phyloP scores from a whole-genome alignment of 2,329 filamentous ascomycete species.

The Colletotrichum tofieldiae region DNA sequence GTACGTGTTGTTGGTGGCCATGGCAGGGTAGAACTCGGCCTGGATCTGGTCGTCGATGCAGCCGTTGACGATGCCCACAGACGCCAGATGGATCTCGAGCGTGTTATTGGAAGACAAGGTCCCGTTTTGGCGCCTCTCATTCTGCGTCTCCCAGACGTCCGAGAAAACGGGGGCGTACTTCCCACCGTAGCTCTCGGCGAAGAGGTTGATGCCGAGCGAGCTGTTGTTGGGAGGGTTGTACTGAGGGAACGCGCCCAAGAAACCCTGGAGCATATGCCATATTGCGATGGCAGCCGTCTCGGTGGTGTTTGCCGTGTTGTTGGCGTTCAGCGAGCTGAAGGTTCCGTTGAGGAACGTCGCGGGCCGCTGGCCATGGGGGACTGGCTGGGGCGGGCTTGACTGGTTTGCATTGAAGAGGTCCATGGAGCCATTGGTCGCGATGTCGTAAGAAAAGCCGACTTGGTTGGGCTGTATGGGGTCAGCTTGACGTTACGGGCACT shows the following conservation, averaged over 20 bases:
- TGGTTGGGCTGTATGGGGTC: slow-evolving; percentile 72
- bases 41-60: slow-evolving; percentile 78
- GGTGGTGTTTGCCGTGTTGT: slow-evolving; percentile 69
- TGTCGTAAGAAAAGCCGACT: slow-evolving; percentile 79
- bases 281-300: slow-evolving; percentile 70
- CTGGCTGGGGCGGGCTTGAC: slow-evolving; percentile 52
- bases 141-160: slow-evolving; percentile 73
- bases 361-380: slow-evolving; percentile 43
- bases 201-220: slow-evolving; percentile 73
- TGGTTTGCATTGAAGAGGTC: slow-evolving; percentile 61
- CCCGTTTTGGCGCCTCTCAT: slow-evolving; percentile 68
- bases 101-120: slow-evolving; percentile 64
- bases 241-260: slow-evolving; percentile 71
- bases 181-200: slow-evolving; percentile 80
- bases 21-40: slow-evolving; percentile 68
- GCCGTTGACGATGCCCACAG: slow-evolving; percentile 81
- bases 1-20: slow-evolving; percentile 75
- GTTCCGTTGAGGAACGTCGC: slow-evolving; percentile 73
- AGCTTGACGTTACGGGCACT: slow-evolving; percentile 47
- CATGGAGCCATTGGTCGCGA: slow-evolving; percentile 72
- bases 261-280: slow-evolving; percentile 78
- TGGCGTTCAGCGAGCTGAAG: slow-evolving; percentile 69
- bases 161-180: slow-evolving; percentile 79
- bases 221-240: slow-evolving; percentile 67
- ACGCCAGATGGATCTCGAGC: slow-evolving; percentile 72